phyloP scores from a whole-genome alignment of 768 basidiomycete species.

The Kwoniella pini region DNA sequence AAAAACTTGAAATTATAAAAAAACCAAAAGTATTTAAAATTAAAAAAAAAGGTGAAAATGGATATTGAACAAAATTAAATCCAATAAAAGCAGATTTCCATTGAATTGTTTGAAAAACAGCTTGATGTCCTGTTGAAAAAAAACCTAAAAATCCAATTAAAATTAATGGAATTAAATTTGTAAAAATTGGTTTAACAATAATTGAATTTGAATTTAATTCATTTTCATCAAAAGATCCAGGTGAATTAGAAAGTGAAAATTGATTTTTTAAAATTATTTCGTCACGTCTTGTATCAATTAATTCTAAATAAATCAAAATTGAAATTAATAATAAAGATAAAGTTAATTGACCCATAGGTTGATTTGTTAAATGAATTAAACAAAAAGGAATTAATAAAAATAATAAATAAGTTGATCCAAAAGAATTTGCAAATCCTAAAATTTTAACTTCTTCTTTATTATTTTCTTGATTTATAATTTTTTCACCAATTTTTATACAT shows the following conservation, averaged over 20 bases:
- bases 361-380: slow-evolving; percentile 65
- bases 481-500: slow-evolving; percentile 66
- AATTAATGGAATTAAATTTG: slow-evolving; percentile 71
- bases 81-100: slow-evolving; percentile 91
- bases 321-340: slow-evolving; percentile 67
- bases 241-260: slow-evolving; percentile 28
- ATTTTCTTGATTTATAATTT: slow-evolving; percentile 29
- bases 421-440: slow-evolving; percentile 85
- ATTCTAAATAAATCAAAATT: slow-evolving; percentile 73
- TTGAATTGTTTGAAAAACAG: slow-evolving; percentile 82
- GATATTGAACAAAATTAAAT: slow-evolving; percentile 70
- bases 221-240: slow-evolving; percentile 58
- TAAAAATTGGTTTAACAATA: slow-evolving; percentile 59
- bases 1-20: slow-evolving; percentile 66
- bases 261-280: slow-evolving; percentile 53
- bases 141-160: slow-evolving; percentile 76
- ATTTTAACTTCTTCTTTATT: slow-evolving; percentile 57
- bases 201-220: slow-evolving; percentile 47
- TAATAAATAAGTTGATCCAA: slow-evolving; percentile 80
- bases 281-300: slow-evolving; percentile 79
- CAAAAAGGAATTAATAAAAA: slow-evolving; percentile 72
- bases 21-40: slow-evolving; percentile 76
- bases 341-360: slow-evolving; percentile 79
- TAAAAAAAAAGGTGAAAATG: slow-evolving; percentile 72
- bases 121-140: slow-evolving; percentile 89